Base-by-base conservation (phyloP, 352 stramenopile species). In the Phytophthora aleatoria region DNA sequence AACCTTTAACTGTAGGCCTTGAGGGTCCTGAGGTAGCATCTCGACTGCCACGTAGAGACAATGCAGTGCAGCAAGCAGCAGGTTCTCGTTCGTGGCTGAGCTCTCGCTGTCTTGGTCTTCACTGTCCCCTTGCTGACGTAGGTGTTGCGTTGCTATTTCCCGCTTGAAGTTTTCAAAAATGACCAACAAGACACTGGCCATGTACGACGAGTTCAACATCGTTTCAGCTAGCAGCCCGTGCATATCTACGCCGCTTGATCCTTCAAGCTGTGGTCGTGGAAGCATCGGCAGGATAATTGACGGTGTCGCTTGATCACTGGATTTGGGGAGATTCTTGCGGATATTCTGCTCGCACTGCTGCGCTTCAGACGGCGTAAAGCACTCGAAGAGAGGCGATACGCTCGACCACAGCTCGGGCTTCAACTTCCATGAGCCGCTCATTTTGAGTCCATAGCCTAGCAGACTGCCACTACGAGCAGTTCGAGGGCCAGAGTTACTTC, bases 261-360 rank as follows among this genome's bases (percentile, higher is more conserved):
- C 61, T 55, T 69, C 57, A 26, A 64, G 16, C 20, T 61, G 57
- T 15, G 63, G 9, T 4, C 41, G 56, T 26, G 75, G 73, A 11
- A 87, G 49, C 12, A 83, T 64, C 16, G 77, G 75, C 36, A 84
- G 43, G 1, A 69, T 55, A 35, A 67, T 48, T 27, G 61, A 65
- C 16, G 50, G 12, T 16, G 30, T 57, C 11, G 31, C 45, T 49
- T 61, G 35, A 20, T 64, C 50, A 62, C 36, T 43, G 16, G 44
- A 31, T 26, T 67, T 74, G 45, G 27, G 20, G 41, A 74, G 20
- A 28, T 76, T 66, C 43, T 86, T 87, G 36, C 73, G 79, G 6
- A 90, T 63, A 43, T 94, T 92, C 53, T 92, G 83, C 38, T 94
- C 86, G 30, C 78, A 89, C 31, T 86, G 69, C 45, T 94, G 83